Base-by-base conservation (phyloP, 1,284 basidiomycete species). In the Fistulina hepatica region DNA sequence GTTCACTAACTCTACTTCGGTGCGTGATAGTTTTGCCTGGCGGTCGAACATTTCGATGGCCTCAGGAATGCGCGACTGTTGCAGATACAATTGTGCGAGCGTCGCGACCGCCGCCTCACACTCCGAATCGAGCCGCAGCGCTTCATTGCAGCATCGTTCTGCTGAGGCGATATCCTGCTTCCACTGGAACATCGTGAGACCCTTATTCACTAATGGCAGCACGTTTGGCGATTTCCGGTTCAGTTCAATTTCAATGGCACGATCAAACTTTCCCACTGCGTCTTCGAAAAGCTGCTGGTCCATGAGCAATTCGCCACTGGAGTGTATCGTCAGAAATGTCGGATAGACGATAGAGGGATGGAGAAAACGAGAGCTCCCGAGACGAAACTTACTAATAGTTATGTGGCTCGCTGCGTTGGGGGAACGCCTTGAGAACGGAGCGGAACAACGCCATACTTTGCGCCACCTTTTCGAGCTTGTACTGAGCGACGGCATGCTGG, bases 21-120 rank as follows among this genome's bases (percentile, higher is more conserved):
- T 94, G 56, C 94, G 69, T 12, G 93, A 90, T 44, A 98, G 71
- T 53, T 90, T 74, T 1, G 80, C 79, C 54, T 88, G 84, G 52
- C 77, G 73, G 54, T 81, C 75, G 54, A 98, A 97, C 76, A 90
- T 81, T 52, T 79, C 71, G 46, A 92, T 79, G 5, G 94, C 93
- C 44, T 82, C 73, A 34, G 84, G 78, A 43, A 95, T 81, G 64
- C 86, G 84, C 53, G 84, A 82, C 60, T 94, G 90, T 64, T 98
- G 94, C 47, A 98, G 59, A 44, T 74, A 79, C 16, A 99, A 71
- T 63, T 99, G 95, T 3, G 94, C 94, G 23, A 98, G 74, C 0
- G 93, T 97, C 11, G 91, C 91, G 3, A 97, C 82, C 0, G 94
- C 95, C 9, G 94, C 89, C 56, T 99, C 95, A 62, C 94, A 98